Evolutionary conservation across 257 asterid genomes (phyloP), one percentile per base, ranked within the genome.

Genomic region (Forsythia suspensa): DNA sequence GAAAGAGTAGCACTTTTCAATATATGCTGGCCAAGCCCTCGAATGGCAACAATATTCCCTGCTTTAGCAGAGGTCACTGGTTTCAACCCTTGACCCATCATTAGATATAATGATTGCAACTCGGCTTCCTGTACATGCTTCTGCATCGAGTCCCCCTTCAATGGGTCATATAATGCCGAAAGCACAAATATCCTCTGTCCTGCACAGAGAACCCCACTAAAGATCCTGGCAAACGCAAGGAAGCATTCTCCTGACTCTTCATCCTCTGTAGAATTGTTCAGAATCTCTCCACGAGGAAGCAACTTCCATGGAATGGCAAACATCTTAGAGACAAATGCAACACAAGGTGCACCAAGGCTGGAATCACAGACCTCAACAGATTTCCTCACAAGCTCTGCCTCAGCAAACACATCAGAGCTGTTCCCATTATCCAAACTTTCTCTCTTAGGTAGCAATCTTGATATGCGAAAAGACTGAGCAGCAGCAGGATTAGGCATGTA

Each of bases 41-140:
- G 89, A 84, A 95, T 93, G 75, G 99, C 98, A 21, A 93, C 88
- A 46, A 95, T 80, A 40, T 93, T 95, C 8, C 99, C 98, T 1
- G 97, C 97, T 87, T 89, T 90, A 39, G 88, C 97, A 75, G 91
- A 91, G 51, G 86, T 79, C 80, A 95, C 94, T 10, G 96, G 95
- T 83, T 80, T 92, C 89, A 95, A 80, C 18, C 98, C 99, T 85
- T 91, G 97, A 81, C 98, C 99, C 89, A 90, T 93, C 99, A 95
- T 95, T 74, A 91, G 87, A 88, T 95, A 95, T 71, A 95, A 81
- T 15, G 96, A 88, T 74, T 86, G 93, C 86, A 95, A 76, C 84
- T 88, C 89, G 3, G 94, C 93, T 86, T 87, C 98, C 70, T 95
- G 98, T 74, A 91, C 82, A 85, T 95, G 97, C 87, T 91, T 95